Conservation (phyloP, 257 asterid genomes). For the Primulina eburnea region DNA sequence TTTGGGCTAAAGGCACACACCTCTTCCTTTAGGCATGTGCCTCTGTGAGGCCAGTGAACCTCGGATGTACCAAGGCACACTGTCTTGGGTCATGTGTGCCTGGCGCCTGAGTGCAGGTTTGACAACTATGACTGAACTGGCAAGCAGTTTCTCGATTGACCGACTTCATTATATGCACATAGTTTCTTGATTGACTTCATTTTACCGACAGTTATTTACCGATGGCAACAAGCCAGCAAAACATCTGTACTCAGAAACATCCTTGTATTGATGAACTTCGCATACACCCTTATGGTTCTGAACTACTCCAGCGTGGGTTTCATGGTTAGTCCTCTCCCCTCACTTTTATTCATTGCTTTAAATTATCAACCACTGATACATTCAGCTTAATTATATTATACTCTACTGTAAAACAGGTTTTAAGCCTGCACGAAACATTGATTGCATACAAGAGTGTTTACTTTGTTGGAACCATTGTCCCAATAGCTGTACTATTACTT, state of each 20-base stretch:
- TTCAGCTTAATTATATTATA: neutral
- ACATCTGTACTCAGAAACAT: slow-evolving; percentile 31
- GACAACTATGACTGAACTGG: neutral
- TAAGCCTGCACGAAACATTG: slow-evolving; percentile 76
- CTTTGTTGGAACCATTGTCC: slow-evolving; percentile 77
- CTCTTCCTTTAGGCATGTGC: neutral
- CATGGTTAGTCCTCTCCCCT: slow-evolving; percentile 27
- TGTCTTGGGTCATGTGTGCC: neutral
- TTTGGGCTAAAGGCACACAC: neutral
- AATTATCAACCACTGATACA: neutral
- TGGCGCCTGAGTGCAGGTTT: neutral
- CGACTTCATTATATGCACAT: slow-evolving; percentile 12
- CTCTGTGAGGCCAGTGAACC: neutral
- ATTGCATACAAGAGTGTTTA: slow-evolving; percentile 78
- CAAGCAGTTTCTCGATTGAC: slow-evolving; percentile 16
- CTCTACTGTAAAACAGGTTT: slow-evolving; percentile 42
- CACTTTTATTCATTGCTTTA: neutral
- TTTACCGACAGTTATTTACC: slow-evolving; percentile 58
- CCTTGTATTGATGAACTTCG: slow-evolving; percentile 35
- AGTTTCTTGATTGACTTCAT: slow-evolving; percentile 17
- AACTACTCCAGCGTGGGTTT: slow-evolving; percentile 55
- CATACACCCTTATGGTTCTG: slow-evolving; percentile 45
- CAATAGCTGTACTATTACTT: slow-evolving; percentile 53
- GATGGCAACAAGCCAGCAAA: slow-evolving; percentile 50
- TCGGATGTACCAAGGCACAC: neutral